Evolutionary conservation across 208 protist genomes (phyloP).

Genomic region (Angomonas ambiguus): DNA sequence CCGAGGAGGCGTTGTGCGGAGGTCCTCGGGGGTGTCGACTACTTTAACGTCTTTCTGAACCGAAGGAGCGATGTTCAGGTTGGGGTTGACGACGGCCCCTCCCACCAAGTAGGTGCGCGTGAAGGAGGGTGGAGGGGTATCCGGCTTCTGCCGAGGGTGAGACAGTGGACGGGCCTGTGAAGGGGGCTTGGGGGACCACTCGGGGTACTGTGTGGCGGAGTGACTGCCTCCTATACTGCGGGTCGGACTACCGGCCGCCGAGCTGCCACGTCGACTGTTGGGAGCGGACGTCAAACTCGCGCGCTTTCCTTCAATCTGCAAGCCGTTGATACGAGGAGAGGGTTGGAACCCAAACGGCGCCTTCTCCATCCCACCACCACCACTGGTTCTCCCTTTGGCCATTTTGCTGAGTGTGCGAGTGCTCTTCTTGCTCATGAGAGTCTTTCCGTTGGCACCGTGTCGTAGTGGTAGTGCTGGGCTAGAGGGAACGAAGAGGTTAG

Average conservation of each 20-base stretch:
- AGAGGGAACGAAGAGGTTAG: neutral
- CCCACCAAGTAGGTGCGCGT: conserved; percentile 39
- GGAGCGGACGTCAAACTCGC: neutral
- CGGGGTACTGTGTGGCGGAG: neutral
- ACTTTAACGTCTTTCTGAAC: conserved; percentile 38
- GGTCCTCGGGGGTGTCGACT: conserved; percentile 14
- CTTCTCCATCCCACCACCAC: too few relatives aligned
- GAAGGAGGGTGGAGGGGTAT: neutral
- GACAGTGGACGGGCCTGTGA: neutral
- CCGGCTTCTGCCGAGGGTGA: neutral
- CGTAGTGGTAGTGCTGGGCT: neutral
- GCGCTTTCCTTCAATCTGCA: conserved; percentile 1
- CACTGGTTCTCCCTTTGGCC: neutral
- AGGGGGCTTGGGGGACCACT: neutral
- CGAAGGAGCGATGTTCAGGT: conserved; percentile 38
- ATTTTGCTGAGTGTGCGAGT: neutral
- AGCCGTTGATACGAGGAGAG: neutral
- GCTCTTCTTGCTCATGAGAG: neutral
- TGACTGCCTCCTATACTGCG: neutral
- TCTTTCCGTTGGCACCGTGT: neutral
- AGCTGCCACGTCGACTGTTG: neutral
- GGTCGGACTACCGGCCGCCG: neutral
- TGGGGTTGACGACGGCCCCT: conserved; percentile 51
- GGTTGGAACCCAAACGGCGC: neutral
- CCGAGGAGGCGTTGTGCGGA: neutral